These are phyloP conservation scores for Fremontodendron californicum DNA, from an alignment of 345 rosid genomes.

Conservation along the genomic window DNA sequence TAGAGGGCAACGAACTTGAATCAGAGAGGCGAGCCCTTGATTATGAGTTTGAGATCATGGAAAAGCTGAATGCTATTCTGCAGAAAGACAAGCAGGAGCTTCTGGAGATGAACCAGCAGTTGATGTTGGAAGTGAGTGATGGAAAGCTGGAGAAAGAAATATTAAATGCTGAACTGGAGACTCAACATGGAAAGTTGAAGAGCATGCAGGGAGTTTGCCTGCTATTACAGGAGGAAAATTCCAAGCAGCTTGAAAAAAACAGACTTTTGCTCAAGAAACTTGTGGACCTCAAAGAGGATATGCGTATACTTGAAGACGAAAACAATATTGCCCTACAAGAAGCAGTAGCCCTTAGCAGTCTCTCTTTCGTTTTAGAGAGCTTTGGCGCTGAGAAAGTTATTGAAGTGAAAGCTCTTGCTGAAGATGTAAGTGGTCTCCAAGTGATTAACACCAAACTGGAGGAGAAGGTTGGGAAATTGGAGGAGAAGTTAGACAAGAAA, in stretches of 20 bases:
- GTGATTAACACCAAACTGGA: slow-evolving; percentile 36
- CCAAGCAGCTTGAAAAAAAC: slow-evolving; percentile 43
- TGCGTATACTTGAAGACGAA: slow-evolving; percentile 53
- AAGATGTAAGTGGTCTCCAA: slow-evolving; percentile 35
- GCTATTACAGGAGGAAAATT: slow-evolving; percentile 49
- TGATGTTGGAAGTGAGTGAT: slow-evolving; percentile 45
- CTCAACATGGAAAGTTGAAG: slow-evolving; percentile 36
- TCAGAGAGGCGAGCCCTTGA: slow-evolving; percentile 41
- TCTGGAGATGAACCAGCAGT: slow-evolving; percentile 49
- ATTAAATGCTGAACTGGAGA: slow-evolving; percentile 41
- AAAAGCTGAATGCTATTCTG: slow-evolving; percentile 33
- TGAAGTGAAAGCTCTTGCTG: slow-evolving; percentile 47
- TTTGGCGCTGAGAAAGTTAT: slow-evolving; percentile 50
- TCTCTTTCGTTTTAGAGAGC: slow-evolving; percentile 49
- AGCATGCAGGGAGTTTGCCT: slow-evolving; percentile 46
- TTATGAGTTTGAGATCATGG: slow-evolving; percentile 36
- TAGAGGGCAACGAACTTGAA: slow-evolving; percentile 50
- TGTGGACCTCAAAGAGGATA: slow-evolving; percentile 45
- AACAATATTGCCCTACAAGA: slow-evolving; percentile 44
- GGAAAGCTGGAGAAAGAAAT: slow-evolving; percentile 38
- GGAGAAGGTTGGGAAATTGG: slow-evolving; percentile 46
- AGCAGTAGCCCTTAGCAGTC: slow-evolving; percentile 41
- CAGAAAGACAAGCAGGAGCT: slow-evolving; percentile 54
- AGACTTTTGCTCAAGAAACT: slow-evolving; percentile 38
- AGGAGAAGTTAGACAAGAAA: slow-evolving; percentile 43